A percentile compares a stretch with the other conserved stretches of the same genome.
phyloP scores from a whole-genome alignment of 495 filamentous ascomycete genomes.

The Zalerion maritima region DNA sequence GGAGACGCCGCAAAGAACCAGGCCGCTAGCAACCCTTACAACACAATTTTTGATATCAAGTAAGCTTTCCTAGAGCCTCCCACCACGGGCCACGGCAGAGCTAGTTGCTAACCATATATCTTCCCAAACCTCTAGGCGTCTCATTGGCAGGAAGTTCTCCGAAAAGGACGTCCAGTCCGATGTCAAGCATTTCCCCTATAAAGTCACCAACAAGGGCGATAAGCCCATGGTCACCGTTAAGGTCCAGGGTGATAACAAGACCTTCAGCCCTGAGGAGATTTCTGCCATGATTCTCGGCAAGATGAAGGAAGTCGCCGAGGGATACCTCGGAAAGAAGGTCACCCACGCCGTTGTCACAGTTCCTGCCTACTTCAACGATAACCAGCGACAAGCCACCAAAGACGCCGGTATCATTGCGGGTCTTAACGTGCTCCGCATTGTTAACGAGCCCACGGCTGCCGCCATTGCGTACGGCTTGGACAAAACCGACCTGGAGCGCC shows the following conservation, averaged over 20 bases:
- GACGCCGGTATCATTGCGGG: constrained; percentile 90
- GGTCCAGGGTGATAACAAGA: constrained; percentile 56
- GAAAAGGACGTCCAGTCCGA: constrained; percentile 78
- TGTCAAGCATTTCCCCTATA: constrained; percentile 85
- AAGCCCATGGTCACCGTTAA: constrained; percentile 71
- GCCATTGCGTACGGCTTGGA: constrained; percentile 82
- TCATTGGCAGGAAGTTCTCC: constrained; percentile 79
- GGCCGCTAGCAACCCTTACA: constrained; percentile 78
- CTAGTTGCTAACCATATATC: constrained; percentile 3
- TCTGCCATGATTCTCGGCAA: constrained; percentile 68
- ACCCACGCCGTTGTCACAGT: constrained; percentile 96
- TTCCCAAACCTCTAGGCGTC: constrained; percentile 42
- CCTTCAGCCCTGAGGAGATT: constrained; percentile 75
- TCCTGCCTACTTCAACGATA: constrained; percentile 98
- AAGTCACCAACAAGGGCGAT: constrained; percentile 64
- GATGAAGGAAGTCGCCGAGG: constrained; percentile 96
- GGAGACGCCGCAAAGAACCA: constrained; percentile 99
- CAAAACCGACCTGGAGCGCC: constrained; percentile 71
- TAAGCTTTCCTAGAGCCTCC: constrained; percentile 28
- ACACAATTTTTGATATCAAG: constrained; percentile 91
- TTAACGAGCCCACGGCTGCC: constrained; percentile 87
- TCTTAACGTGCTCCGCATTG: constrained; percentile 92
- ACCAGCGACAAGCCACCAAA: constrained; percentile 96
- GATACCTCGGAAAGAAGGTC: constrained; percentile 86
- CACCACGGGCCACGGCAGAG: constrained; percentile 1